Evolutionary conservation across 2,329 filamentous ascomycete species (phyloP).

Genomic region (Zopfia rhizophila): DNA sequence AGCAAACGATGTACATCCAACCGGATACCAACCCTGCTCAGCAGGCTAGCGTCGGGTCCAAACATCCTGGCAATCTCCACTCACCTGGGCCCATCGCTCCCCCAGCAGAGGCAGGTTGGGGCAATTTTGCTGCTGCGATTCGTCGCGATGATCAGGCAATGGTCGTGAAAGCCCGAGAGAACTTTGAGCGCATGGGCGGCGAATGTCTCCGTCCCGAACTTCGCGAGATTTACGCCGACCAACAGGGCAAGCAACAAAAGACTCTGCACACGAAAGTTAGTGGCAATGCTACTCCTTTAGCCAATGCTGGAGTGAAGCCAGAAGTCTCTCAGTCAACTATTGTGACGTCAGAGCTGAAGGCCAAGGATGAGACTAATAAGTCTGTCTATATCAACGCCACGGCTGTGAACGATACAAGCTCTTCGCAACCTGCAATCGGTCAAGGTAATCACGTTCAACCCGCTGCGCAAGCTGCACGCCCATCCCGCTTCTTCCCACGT

Average conservation of each 20-base stretch:
- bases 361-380: conserved; percentile 40
- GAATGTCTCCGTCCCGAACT: conserved; percentile 45
- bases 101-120: conserved; percentile 43
- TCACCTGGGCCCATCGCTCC: conserved; percentile 42
- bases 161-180: conserved; percentile 35
- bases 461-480: conserved; percentile 35
- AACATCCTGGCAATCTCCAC: conserved; percentile 7
- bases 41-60: conserved; percentile 19
- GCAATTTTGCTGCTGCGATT: conserved; percentile 43
- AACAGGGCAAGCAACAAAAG: conserved; percentile 41
- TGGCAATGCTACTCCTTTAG: conserved; percentile 23
- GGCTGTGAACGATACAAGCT: conserved; percentile 28
- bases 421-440: conserved; percentile 31
- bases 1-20: conserved; percentile 35
- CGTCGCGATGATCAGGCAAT: conserved; percentile 40
- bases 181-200: conserved; percentile 39
- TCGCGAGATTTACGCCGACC: conserved; percentile 45
- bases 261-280: conserved; percentile 39
- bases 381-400: conserved; percentile 8
- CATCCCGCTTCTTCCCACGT: conserved; percentile 52
- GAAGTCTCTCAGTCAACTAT: conserved; percentile 19
- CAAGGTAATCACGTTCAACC: conserved; percentile 39
- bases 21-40: conserved; percentile 23
- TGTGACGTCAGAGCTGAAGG: conserved; percentile 27
- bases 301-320: conserved; percentile 23